Evolutionary conservation across 2,329 filamentous ascomycete species (phyloP), one percentile per base, ranked within the genome.

Genomic region (Aspergillus ochraceoroseus): DNA sequence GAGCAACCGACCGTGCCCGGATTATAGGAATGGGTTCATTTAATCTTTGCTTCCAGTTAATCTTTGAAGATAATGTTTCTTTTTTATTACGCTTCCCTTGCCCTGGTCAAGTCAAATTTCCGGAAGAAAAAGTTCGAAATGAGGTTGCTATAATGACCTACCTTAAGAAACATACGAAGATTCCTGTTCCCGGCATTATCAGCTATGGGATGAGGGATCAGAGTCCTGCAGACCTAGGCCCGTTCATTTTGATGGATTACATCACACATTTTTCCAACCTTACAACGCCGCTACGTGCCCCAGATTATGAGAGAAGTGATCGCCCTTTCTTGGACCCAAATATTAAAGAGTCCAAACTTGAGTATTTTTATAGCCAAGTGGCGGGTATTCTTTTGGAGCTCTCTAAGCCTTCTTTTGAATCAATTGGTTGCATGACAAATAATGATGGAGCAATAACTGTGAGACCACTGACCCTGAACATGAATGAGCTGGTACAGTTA

Each of bases 401-500:
- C 23, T 68, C 55, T 43, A 43, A 48, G 15, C 51, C 63, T 20
- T 15, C 31, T 1, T 64, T 69, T 43, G 11, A 47, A 13, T 23
- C 32, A 3, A 65, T 67, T 23, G 62, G 64, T 5, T 58, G 64
- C 15, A 63, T 70, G 33, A 63, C 61, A 20, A 58, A 58, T 45
- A 41, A 49, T 17, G 9, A 44, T 3, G 44, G 12, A 47, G 49
- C 32, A 42, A 62, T 65, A 33, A 51, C 52, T 13, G 36, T 44
- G 41, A 47, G 62, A 40, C 64, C 65, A 5, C 48, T 68, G n/a
- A 68, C 63, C n/a, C 64, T 62, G 34, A 63, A 64, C 25, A 68
- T 68, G 60, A 68, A 70, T 41, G 61, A 67, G 43, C 36, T 64
- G 32, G 57, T 0, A 59, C 52, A 33, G 52, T 63, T 12, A 42